These are phyloP conservation scores for Hypomontagnella submonticulosa DNA, from an alignment of 495 filamentous ascomycete species.

Conservation along the genomic window DNA sequence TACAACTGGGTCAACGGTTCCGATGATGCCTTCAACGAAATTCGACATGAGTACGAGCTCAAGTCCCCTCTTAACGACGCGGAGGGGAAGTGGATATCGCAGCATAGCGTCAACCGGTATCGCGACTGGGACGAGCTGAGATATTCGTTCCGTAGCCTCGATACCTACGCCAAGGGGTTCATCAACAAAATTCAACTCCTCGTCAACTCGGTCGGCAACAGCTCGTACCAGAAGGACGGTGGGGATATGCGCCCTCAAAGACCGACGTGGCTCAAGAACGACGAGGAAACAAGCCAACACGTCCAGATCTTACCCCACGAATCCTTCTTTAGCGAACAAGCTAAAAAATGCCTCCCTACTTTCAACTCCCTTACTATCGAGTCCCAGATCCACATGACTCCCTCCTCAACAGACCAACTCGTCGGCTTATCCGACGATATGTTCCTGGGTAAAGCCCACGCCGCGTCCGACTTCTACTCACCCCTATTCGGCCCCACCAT, in stretches of 20 bases:
- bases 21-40: conserved; percentile 49
- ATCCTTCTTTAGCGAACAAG: conserved; percentile 56
- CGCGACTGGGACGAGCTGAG: conserved; percentile 58
- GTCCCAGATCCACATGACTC: conserved; percentile 54
- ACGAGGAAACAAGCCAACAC: conserved; percentile 42
- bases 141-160: conserved; percentile 56
- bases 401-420: conserved; percentile 47
- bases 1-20: conserved; percentile 60
- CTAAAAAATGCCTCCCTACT: conserved; percentile 53
- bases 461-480: conserved; percentile 57
- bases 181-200: conserved; percentile 57
- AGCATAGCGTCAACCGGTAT: conserved; percentile 56
- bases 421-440: conserved; percentile 59
- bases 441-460: conserved; percentile 54
- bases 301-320: conserved; percentile 56
- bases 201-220: conserved; percentile 51
- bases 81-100: conserved; percentile 53
- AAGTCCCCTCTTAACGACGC: conserved; percentile 55
- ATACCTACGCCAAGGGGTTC: conserved; percentile 53
- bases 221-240: conserved; percentile 35
- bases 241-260: conserved; percentile 47
- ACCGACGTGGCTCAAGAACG: conserved; percentile 52
- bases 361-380: conserved; percentile 59
- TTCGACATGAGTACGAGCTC: conserved; percentile 51
- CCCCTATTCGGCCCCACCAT: conserved; percentile 56